A percentile compares a stretch with the other conserved stretches of the same genome.
Conservation (phyloP, 2,329 filamentous ascomycete genomes). For the Apiospora sp. region DNA sequence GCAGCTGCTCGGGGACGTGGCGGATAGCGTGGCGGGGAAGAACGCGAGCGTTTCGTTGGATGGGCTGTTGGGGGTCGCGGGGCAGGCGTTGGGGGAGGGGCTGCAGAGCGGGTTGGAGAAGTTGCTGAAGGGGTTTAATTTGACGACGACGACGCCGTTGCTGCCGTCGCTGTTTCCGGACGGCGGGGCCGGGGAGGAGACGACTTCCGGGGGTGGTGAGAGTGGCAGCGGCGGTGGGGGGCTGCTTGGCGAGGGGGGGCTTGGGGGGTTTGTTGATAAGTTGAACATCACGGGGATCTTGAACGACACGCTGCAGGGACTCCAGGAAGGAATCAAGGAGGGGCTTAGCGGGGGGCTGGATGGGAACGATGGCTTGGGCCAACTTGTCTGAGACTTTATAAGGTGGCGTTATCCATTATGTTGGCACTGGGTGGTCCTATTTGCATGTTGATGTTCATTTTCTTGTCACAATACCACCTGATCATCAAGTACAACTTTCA, state of each 20-base stretch:
- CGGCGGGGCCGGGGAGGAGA: neutral
- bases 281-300: slow-evolving; percentile 6
- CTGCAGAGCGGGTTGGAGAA: neutral
- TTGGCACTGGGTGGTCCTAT: no score
- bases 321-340: no score
- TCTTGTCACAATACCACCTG: no score
- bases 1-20: slow-evolving; percentile 32
- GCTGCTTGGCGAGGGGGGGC: neutral
- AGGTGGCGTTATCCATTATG: no score
- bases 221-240: neutral
- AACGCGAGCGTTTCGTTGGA: slow-evolving; percentile 17
- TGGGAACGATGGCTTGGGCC: no score
- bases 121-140: slow-evolving; percentile 13
- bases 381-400: no score
- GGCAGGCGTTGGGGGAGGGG: slow-evolving; percentile 12
- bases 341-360: no score
- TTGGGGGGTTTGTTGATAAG: neutral
- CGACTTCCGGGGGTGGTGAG: neutral
- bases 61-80: slow-evolving; percentile 18
- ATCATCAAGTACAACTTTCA: no score
- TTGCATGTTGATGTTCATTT: no score
- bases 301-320: neutral
- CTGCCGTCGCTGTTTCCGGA: neutral
- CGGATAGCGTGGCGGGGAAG: slow-evolving; percentile 26
- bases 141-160: neutral